Base-by-base conservation (phyloP, 148 eudicot species). In the Arbutus unedo region DNA sequence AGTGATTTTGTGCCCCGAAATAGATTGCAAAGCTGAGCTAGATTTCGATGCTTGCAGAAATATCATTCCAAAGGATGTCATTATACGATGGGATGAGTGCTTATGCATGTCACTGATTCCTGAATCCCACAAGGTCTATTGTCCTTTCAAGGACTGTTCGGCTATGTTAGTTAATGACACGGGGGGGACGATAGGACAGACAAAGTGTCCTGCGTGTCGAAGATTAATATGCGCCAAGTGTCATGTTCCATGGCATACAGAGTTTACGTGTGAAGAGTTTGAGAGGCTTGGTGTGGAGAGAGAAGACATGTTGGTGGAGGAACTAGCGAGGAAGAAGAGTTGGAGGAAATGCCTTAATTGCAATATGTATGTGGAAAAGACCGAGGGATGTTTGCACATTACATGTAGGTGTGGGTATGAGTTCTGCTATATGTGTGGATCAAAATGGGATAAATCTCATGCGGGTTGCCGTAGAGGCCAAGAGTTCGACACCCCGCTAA, bases 91-190 rank as follows among this genome's bases (percentile, higher is more conserved):
- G 91, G 89, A 85, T 44, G 86, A 83, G 21, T 50, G 18, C 9
- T 81, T 86, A 6, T 86, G 88, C 83, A 74, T 56, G 77, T 86
- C 88, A 2, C 71, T 85, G 5, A 81, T 89, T 10, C 82, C 78
- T 4, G 83, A 84, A 38, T 87, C 87, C 19, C 83, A 87, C 8
- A 89, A 66, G 41, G 6, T 87, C 45, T 89, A 87, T 51, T 89
- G 91, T 19, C 91, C 91, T 62, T 89, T 87, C 78, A 74, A 54
- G 54, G 89, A 89, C 55, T 89, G 91, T 62, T 87, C 84, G 18
- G 79, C 86, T 9, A 48, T 89, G 84, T 45, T 89, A 10, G 68
- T 85, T 8, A 73, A 85, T 14, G 88, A 89, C 77, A 78, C 83
- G 0, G 81, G 82, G n/a, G 59, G 2, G 62, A 38, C 57, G 16